A percentile compares a stretch with the other conserved stretches of the same genome.
Conservation (phyloP, 176 grass and related monocot species). For the Hordeum vulgare region DNA sequence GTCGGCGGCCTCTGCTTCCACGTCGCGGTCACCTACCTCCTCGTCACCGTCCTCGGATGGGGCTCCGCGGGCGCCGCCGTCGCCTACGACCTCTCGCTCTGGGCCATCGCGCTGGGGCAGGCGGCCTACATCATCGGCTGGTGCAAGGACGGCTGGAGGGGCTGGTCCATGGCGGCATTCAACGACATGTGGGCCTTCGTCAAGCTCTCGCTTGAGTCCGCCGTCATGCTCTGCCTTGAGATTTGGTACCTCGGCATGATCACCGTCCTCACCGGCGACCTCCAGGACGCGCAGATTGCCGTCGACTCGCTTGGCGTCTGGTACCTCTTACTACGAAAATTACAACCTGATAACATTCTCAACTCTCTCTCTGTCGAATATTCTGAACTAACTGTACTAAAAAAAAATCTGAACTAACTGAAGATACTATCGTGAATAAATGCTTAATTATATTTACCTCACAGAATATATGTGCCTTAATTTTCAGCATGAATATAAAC, state of each 20-base stretch:
- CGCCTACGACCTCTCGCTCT: conserved; percentile 27
- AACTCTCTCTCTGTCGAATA: not conserved
- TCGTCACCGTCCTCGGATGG: conserved; percentile 30
- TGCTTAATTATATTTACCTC: not conserved
- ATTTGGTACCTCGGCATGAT: conserved; percentile 52
- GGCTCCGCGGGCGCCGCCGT: conserved; percentile 19
- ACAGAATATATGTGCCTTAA: not conserved
- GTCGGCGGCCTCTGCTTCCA: not conserved
- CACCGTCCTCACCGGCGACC: conserved; percentile 43
- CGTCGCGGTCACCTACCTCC: conserved; percentile 18
- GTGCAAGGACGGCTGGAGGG: conserved; percentile 55
- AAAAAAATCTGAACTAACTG: conserved; percentile 16
- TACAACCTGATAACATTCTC: not conserved
- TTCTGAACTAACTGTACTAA: conserved; percentile 19
- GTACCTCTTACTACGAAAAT: not conserved
- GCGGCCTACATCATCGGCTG: conserved; percentile 35
- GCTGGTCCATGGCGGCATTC: conserved; percentile 34
- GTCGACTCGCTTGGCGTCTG: conserved; percentile 53
- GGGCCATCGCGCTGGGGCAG: conserved; percentile 40
- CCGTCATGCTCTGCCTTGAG: conserved; percentile 66
- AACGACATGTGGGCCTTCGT: conserved; percentile 31
- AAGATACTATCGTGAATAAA: not conserved
- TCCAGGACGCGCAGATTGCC: conserved; percentile 37
- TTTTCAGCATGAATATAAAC: conserved; percentile 57
- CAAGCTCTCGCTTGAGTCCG: conserved; percentile 48